Evolutionary conservation across 2,329 filamentous ascomycete species (phyloP).

Genomic region (Dactylellina cionopaga): DNA sequence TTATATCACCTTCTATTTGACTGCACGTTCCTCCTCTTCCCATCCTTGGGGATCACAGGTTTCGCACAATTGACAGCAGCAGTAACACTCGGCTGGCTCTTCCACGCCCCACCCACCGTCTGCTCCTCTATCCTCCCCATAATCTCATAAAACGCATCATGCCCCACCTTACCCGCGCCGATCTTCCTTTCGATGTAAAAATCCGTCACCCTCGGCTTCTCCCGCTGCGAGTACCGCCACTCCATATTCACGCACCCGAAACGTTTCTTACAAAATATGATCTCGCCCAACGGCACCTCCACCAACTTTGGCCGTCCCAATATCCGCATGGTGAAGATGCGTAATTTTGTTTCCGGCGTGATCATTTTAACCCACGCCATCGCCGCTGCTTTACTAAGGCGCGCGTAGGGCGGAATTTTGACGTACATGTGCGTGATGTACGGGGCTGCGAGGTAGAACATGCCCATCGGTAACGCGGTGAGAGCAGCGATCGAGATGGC

Average conservation of each 20-base stretch:
- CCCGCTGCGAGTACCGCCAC: conserved; percentile 36
- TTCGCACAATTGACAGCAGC: not conserved
- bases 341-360: conserved; percentile 49
- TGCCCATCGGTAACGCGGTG: conserved; percentile 39
- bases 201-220: conserved; percentile 40
- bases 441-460: conserved; percentile 53
- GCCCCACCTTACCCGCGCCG: conserved; percentile 27
- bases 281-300: conserved; percentile 53
- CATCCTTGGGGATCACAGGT: not conserved
- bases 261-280: conserved; percentile 52
- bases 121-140: conserved; percentile 37
- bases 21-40: not conserved
- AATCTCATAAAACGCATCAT: conserved; percentile 46
- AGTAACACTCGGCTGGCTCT: not conserved
- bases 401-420: conserved; percentile 55
- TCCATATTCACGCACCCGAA: conserved; percentile 56
- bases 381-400: conserved; percentile 37
- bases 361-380: conserved; percentile 48
- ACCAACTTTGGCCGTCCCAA: conserved; percentile 54
- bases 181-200: conserved; percentile 44
- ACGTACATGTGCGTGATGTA: conserved; percentile 56
- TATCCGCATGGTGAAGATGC: conserved; percentile 54
- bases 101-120: not conserved
- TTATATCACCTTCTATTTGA: not conserved
- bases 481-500: conserved; percentile 13